Percentiles rank a stretch among this genome's conserved stretches.
phyloP scores from a whole-genome alignment of 805 yeast genomes.

The Allodekkera sacchari region DNA sequence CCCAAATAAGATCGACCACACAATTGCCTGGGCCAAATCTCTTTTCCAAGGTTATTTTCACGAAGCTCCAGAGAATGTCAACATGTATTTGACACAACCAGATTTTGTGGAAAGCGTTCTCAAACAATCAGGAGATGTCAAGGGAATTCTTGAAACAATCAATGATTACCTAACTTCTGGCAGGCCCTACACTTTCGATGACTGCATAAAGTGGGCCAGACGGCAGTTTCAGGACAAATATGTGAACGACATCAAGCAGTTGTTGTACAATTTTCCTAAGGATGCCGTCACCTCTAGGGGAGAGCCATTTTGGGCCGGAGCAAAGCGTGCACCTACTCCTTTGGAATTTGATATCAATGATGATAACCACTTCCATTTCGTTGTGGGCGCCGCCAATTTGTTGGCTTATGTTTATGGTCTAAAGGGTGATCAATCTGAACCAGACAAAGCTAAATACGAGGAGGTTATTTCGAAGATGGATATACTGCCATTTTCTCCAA shows the following conservation, averaged over 20 bases:
- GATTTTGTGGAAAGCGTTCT: constrained; percentile 85
- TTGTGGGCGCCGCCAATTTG: constrained; percentile 84
- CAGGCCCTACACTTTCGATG: constrained; percentile 86
- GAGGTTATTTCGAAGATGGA: constrained; percentile 42
- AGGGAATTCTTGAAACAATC: constrained; percentile 77
- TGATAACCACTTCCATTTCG: constrained; percentile 71
- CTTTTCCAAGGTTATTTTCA: constrained; percentile 86
- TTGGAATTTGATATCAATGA: constrained; percentile 67
- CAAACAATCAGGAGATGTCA: constrained; percentile 88
- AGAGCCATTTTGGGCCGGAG: constrained; percentile 95
- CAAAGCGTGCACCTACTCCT: constrained; percentile 94
- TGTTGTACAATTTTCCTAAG: constrained; percentile 87
- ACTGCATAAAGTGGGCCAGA: constrained; percentile 95
- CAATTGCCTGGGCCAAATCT: constrained; percentile 98
- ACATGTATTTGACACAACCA: constrained; percentile 83
- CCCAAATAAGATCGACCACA: constrained; percentile 97
- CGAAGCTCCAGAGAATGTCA: constrained; percentile 90
- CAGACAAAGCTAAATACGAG: constrained; percentile 39
- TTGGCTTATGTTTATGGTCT: constrained; percentile 88
- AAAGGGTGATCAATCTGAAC: constrained; percentile 57
- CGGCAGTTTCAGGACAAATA: constrained; percentile 78
- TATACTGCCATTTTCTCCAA: constrained; percentile 66
- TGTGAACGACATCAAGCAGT: constrained; percentile 79
- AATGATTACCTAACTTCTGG: constrained; percentile 56
- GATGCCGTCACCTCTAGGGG: constrained; percentile 90